Evolutionary conservation across 192 early-diverging fungal genomes (phyloP), one percentile per base, ranked within the genome.

Genomic region (Dissophora ornata): DNA sequence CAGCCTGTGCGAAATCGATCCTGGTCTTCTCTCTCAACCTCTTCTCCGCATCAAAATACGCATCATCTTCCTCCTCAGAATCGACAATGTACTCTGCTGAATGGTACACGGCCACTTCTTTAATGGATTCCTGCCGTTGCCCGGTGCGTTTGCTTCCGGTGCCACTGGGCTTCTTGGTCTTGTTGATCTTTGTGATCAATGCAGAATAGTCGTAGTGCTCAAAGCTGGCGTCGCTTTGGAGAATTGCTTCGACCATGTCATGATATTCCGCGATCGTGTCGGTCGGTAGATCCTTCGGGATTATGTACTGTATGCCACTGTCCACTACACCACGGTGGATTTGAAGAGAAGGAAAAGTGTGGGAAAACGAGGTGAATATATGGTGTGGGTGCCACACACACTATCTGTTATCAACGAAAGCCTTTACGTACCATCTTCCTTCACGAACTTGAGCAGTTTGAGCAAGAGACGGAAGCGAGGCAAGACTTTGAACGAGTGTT

Each of bases 41-140:
- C 10, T 22, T 50, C 12, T 87, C 85, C 4, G 40, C 49, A 18
- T 68, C 77, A 61, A 82, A 82, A 49, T 83, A 86, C 3, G 48
- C 75, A 1, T 79, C 81, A 34, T 78, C 82, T 13, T 79, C 79
- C n/a, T 83, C 83, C n/a, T 84, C 85, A 30, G 82, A 84, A 56
- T 87, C 85, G 34, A 82, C 45, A 24, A 87, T 62, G 51, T 78
- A 87, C 60, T 83, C 63, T 21, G 70, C 52, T 12, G 79, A 69
- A 26, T 70, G 77, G 59, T 74, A 81, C 1, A 49, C 64, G 2
- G 52, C 66, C 3, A 28, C 33, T 15, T 63, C 57, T 18, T 69
- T 65, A 22, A 19, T n/a, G 4, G 56, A 48, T 9, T 38, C 62
- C 51, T 68, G 65, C 34, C 49, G 54, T 40, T 15, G 34, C 26